Conservation (phyloP, 805 yeast genomes). For the Kurtzmaniella cleridarum region DNA sequence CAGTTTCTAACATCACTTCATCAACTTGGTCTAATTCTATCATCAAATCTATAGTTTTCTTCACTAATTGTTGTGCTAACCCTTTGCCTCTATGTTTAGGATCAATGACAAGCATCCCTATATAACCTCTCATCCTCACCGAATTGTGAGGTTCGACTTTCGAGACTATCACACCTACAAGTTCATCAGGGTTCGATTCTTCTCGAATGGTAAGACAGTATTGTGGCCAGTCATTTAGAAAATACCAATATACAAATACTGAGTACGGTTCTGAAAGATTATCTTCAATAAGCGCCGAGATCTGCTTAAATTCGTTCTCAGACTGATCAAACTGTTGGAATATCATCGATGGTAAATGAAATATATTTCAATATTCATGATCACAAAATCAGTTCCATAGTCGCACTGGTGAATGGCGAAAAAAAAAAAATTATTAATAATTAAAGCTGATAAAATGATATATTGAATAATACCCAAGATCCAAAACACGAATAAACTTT, state of each 20-base stretch:
- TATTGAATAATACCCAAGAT: too few relatives aligned
- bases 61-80: constrained; percentile 71
- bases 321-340: constrained; percentile 4
- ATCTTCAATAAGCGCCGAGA: constrained; percentile 54
- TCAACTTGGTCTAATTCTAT: constrained; percentile 59
- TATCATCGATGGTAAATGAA: not conserved
- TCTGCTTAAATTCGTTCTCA: constrained; percentile 41
- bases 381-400: too few relatives aligned
- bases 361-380: too few relatives aligned
- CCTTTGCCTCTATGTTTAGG: constrained; percentile 69
- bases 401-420: too few relatives aligned
- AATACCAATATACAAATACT: constrained; percentile 85
- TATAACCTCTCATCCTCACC: constrained; percentile 78
- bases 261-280: constrained; percentile 94
- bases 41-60: constrained; percentile 60
- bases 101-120: constrained; percentile 92
- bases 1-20: constrained; percentile 92
- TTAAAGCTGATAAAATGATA: too few relatives aligned
- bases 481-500: too few relatives aligned
- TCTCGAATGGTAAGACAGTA: constrained; percentile 63
- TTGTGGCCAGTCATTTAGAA: constrained; percentile 86
- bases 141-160: constrained; percentile 74
- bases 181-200: constrained; percentile 15
- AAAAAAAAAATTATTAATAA: too few relatives aligned
- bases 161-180: constrained; percentile 82